Base-by-base conservation (phyloP, 257 asterid genomes). In the Coffea canephora region DNA sequence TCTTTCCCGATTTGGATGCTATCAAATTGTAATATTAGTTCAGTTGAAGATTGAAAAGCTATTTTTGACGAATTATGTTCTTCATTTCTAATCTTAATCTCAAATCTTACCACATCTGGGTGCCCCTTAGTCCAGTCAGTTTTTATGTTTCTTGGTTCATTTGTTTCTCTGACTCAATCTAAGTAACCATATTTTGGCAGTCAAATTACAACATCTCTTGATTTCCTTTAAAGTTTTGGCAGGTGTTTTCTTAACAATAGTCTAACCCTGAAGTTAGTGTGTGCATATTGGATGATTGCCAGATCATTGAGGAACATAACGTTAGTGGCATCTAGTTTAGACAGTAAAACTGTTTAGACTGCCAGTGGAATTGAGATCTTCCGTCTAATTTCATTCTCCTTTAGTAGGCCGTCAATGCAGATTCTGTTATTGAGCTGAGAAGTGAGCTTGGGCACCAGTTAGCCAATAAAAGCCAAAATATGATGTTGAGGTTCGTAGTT, bases 361-460 rank as follows among this genome's bases (percentile, higher is more conserved):
- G 31, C 15, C 5, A 31, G 27, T 21, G n/a, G 8, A 27, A 36
- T 25, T 65, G n/a, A 70, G 66, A 73, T 62, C 13, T 21, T 39
- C 5, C 23, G 36, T n/a, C 73, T 52, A 73, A 62, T 5, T 76
- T 50, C 59, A 31, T 55, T 81, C 72, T 80, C 25, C 77, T 45
- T 64, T 69, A 34, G 45, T 75, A 92, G 98, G 99, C 97, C 73
- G 91, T 88, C 49, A 72, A 87, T 84, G 99, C 93, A 34, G 97
- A 93, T 91, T 83, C 91, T 82, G 79, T 90, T 82, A 64, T 68
- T 8, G 97, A 91, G 84, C 87, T 93, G 78, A 89, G 98, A 86
- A 91, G 99, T 83, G 98, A 91, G 91, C 91, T 95, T 67, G 99
- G 98, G n/a, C 80, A 90, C 78, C 98, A 91, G 77, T 86, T 95